Conservation (phyloP, 2,329 filamentous ascomycete genomes). For the Paramyrothecium roridum region DNA sequence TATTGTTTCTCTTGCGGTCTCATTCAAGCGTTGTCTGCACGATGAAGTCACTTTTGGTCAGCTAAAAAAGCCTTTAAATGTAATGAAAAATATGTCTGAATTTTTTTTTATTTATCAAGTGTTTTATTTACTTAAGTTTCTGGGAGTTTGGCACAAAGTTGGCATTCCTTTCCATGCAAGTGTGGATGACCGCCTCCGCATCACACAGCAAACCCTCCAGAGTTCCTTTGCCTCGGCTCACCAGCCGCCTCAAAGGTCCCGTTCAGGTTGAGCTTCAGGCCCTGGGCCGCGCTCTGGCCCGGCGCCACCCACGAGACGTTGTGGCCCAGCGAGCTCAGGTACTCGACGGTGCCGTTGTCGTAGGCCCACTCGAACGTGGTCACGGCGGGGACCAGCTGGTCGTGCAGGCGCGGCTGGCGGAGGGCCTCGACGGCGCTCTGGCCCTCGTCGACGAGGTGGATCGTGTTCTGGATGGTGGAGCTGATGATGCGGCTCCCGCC, state of each 20-base stretch:
- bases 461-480: constrained; percentile 72
- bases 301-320: constrained; percentile 71
- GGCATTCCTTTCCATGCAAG: too few relatives aligned
- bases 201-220: constrained; percentile 59
- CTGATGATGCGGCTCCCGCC: constrained; percentile 86
- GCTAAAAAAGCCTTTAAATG: too few relatives aligned
- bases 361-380: constrained; percentile 70
- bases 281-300: constrained; percentile 70
- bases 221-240: constrained; percentile 76
- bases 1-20: too few relatives aligned
- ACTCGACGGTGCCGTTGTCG: constrained; percentile 66
- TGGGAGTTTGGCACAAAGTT: too few relatives aligned
- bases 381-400: constrained; percentile 72
- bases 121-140: too few relatives aligned
- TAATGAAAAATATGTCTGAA: too few relatives aligned
- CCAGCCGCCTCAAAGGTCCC: constrained; percentile 74
- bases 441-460: constrained; percentile 67
- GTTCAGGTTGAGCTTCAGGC: constrained; percentile 60
- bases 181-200: neutral
- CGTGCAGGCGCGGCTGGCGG: constrained; percentile 69
- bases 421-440: constrained; percentile 63
- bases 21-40: too few relatives aligned
- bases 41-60: too few relatives aligned
- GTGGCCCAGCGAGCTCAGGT: constrained; percentile 64
- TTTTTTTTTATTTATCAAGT: too few relatives aligned